phyloP scores from a whole-genome alignment of 108 stramenopile species.

The Nannochloropsis gaditana region DNA sequence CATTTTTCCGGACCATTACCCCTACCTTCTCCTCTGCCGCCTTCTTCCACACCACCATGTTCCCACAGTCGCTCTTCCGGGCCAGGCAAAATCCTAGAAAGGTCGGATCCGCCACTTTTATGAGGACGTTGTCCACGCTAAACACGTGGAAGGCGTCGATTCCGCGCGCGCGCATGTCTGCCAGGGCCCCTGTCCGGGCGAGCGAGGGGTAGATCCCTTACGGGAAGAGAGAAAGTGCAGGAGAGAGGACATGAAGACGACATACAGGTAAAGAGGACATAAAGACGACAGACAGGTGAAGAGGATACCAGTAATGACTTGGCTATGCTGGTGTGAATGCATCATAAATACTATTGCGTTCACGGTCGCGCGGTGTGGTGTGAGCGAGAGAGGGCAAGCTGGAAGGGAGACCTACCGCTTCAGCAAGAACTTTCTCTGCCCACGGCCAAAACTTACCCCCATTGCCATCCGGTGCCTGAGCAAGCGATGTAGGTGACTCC shows the following conservation, averaged over 20 bases:
- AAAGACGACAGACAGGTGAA: not conserved
- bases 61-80: slow-evolving; percentile 77
- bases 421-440: too few relatives aligned
- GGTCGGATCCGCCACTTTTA: slow-evolving; percentile 78
- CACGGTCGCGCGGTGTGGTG: too few relatives aligned
- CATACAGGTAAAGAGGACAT: not conserved
- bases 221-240: not conserved
- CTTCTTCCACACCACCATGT: slow-evolving; percentile 84
- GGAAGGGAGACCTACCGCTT: too few relatives aligned
- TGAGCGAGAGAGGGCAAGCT: too few relatives aligned
- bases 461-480: slow-evolving; percentile 92
- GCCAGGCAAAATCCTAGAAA: slow-evolving; percentile 88
- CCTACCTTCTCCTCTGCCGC: slow-evolving; percentile 85
- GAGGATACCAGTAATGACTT: too few relatives aligned
- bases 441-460: slow-evolving; percentile 55
- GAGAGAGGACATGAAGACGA: not conserved
- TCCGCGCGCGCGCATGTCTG: slow-evolving; percentile 69
- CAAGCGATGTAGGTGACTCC: slow-evolving; percentile 59
- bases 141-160: slow-evolving; percentile 82
- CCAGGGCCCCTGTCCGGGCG: slow-evolving; percentile 65
- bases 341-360: too few relatives aligned
- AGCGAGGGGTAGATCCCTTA: slow-evolving; percentile 85
- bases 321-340: too few relatives aligned
- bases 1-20: slow-evolving; percentile 68
- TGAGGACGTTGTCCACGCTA: slow-evolving; percentile 89